These are phyloP conservation scores for Poterioochromonas sp. DNA, from an alignment of 352 stramenopile genomes.

Conservation along the genomic window DNA sequence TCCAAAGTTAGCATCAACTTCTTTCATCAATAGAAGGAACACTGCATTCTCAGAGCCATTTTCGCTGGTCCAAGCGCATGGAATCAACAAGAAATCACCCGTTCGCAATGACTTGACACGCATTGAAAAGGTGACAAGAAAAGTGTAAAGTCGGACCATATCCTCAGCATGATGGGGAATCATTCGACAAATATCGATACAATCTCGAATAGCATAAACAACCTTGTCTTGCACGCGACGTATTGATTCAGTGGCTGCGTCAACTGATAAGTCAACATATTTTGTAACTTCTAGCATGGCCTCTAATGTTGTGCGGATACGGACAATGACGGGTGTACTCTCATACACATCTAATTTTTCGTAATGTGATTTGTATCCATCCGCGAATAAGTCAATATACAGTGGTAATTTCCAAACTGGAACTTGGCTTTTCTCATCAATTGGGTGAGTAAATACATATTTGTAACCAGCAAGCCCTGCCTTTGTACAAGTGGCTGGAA, in stretches of 20 bases:
- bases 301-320: neutral
- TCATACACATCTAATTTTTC: neutral
- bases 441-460: neutral
- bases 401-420: neutral
- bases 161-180: neutral
- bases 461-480: neutral
- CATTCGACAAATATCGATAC: neutral
- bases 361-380: neutral
- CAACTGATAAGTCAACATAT: neutral
- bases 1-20: neutral
- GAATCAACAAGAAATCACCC: conserved; percentile 34
- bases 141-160: neutral
- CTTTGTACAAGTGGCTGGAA: neutral
- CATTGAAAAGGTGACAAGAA: conserved; percentile 2
- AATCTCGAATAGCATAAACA: neutral
- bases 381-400: neutral
- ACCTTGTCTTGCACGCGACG: neutral
- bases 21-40: conserved; percentile 7
- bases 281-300: neutral
- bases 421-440: neutral
- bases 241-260: neutral
- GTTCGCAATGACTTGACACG: conserved; percentile 16
- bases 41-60: neutral
- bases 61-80: conserved; percentile 18
- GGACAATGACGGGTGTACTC: neutral